A percentile compares a stretch with the other conserved stretches of the same genome.
Conservation (phyloP, 495 filamentous ascomycete species). For the Astrothelium subdiscretum region DNA sequence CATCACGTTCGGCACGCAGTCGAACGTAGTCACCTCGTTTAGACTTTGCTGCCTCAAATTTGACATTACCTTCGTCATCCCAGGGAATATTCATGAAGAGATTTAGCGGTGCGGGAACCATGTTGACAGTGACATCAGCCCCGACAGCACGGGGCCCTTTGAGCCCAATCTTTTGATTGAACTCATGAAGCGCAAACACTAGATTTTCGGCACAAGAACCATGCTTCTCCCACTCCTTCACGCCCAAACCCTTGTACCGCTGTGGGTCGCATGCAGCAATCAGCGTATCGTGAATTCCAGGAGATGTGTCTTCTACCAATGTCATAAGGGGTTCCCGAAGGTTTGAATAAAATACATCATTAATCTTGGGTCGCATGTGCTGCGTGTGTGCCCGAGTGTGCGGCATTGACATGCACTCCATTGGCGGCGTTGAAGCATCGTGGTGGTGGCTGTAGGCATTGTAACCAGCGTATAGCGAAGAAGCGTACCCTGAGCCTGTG, state of each 20-base stretch:
- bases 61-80: slow-evolving; percentile 19
- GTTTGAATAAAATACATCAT: slow-evolving; percentile 27
- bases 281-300: slow-evolving; percentile 31
- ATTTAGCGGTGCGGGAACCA: slow-evolving; percentile 29
- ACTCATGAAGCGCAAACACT: slow-evolving; percentile 30
- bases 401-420: slow-evolving; percentile 30
- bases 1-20: slow-evolving; percentile 29
- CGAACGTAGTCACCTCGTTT: slow-evolving; percentile 28
- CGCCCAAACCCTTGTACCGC: slow-evolving; percentile 23
- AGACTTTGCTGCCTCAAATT: slow-evolving; percentile 23
- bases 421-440: slow-evolving; percentile 10
- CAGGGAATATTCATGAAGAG: slow-evolving; percentile 33
- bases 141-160: slow-evolving; percentile 28
- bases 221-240: slow-evolving; percentile 26
- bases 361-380: slow-evolving; percentile 22
- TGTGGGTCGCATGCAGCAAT: slow-evolving; percentile 29
- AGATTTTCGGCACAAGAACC: slow-evolving; percentile 32
- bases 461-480: slow-evolving; percentile 30
- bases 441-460: slow-evolving; percentile 21
- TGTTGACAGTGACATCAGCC: slow-evolving; percentile 21
- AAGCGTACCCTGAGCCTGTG: slow-evolving; percentile 24
- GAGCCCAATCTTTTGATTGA: slow-evolving; percentile 28
- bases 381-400: slow-evolving; percentile 25
- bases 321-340: slow-evolving; percentile 28
- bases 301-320: slow-evolving; percentile 27